Percentiles rank a stretch among this genome's conserved stretches.
Evolutionary conservation across 2,329 filamentous ascomycete species (phyloP).

Genomic region (Talaromyces sp.): DNA sequence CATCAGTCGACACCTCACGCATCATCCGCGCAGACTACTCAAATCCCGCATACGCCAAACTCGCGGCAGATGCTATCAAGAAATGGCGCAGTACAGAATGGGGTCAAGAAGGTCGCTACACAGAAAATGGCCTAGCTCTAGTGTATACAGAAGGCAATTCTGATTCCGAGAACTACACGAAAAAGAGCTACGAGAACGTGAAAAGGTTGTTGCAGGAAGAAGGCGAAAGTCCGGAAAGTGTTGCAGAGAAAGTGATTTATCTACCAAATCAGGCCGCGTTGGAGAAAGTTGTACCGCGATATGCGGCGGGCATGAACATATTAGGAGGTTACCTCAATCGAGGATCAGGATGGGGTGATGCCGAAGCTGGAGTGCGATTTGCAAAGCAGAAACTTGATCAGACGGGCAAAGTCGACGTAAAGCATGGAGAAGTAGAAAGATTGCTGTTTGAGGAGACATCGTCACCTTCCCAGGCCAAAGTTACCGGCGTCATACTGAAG

Average conservation of each 20-base stretch:
- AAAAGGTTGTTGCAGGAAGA: constrained; percentile 31
- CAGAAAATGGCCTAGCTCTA: constrained; percentile 43
- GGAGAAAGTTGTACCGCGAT: constrained; percentile 33
- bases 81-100: constrained; percentile 56
- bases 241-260: constrained; percentile 29
- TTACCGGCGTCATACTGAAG: constrained; percentile 50
- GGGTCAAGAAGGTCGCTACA: constrained; percentile 44
- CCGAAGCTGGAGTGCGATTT: constrained; percentile 40
- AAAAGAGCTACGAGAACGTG: constrained; percentile 42
- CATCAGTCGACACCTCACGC: constrained; percentile 59
- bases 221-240: constrained; percentile 11
- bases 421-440: constrained; percentile 35
- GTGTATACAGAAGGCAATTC: constrained; percentile 34
- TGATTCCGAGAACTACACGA: constrained; percentile 35
- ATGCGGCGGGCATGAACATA: constrained; percentile 33
- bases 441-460: constrained; percentile 28
- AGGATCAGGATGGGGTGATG: constrained; percentile 47
- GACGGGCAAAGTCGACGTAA: constrained; percentile 36
- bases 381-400: constrained; percentile 37
- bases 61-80: constrained; percentile 70
- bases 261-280: constrained; percentile 36
- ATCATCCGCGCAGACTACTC: constrained; percentile 76
- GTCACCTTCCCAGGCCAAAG: constrained; percentile 18
- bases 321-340: constrained; percentile 47
- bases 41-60: constrained; percentile 68